These are phyloP conservation scores for Ottelia alismoides DNA, from an alignment of 106 monocot genomes.

Conservation along the genomic window DNA sequence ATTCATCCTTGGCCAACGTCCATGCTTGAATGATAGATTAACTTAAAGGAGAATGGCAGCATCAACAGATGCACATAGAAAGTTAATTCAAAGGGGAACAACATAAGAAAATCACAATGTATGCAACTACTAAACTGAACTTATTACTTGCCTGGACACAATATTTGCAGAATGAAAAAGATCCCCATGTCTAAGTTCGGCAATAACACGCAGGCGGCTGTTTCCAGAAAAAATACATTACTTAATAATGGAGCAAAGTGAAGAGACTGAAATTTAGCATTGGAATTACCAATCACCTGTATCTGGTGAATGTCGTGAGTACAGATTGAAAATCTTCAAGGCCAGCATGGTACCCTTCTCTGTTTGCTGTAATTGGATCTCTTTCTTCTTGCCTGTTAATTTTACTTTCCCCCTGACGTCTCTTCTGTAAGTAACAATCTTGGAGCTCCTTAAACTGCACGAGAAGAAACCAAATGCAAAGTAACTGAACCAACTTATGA, in stretches of 20 bases:
- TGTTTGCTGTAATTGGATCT: constrained; percentile 37
- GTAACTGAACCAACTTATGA: too few relatives aligned
- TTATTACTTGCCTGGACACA: constrained; percentile 89
- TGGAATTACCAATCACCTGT: too few relatives aligned
- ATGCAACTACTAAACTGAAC: too few relatives aligned
- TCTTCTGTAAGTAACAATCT: constrained; percentile 89
- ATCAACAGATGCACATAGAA: too few relatives aligned
- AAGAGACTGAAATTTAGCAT: too few relatives aligned
- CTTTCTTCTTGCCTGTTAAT: constrained; percentile 39
- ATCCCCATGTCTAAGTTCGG: constrained; percentile 92
- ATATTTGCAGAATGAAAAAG: constrained; percentile 92
- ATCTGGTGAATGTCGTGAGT: constrained; percentile 85
- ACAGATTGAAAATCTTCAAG: constrained; percentile 98
- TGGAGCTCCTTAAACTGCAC: constrained; percentile 90
- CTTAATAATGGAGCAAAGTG: too few relatives aligned
- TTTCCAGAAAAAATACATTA: neutral
- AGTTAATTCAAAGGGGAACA: too few relatives aligned
- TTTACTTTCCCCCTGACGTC: constrained; percentile 42
- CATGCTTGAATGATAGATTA: too few relatives aligned
- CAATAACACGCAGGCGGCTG: constrained; percentile 92
- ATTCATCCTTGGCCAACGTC: too few relatives aligned
- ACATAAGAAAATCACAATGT: too few relatives aligned
- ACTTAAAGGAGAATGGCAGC: too few relatives aligned
- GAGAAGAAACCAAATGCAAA: too few relatives aligned
- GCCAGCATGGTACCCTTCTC: constrained; percentile 82